A percentile compares a stretch with the other conserved stretches of the same genome.
These are phyloP conservation scores for Vitis rotundifolia DNA, from an alignment of 164 flowering plant species.

Conservation along the genomic window DNA sequence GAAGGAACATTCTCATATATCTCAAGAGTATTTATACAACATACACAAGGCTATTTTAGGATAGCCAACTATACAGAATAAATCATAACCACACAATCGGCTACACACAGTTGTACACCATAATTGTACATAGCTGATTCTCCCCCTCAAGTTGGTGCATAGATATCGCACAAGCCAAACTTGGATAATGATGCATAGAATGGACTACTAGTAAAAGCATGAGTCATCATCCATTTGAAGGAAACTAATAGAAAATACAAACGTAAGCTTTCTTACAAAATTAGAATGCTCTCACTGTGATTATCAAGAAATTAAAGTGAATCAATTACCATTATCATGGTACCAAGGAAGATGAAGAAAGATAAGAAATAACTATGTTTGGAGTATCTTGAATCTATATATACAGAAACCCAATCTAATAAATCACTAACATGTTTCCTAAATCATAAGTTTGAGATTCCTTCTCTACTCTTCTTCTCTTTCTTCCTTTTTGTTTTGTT, in stretches of 20 bases:
- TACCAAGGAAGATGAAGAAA: background rate
- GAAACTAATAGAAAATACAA: background rate
- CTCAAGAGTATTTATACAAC: no score
- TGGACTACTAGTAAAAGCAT: no score
- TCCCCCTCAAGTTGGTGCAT: no score
- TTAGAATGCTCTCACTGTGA: background rate
- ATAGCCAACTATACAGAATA: no score
- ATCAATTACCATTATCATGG: background rate
- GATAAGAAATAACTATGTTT: background rate
- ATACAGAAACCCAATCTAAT: background rate
- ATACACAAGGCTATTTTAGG: no score
- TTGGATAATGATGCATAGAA: no score
- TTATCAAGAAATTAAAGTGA: background rate
- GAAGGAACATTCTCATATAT: no score
- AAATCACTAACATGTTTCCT: background rate
- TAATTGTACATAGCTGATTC: no score
- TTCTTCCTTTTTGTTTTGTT: background rate
- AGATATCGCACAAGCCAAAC: no score
- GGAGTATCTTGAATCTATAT: background rate
- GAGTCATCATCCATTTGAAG: background rate
- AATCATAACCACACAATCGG: no score
- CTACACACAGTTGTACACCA: no score
- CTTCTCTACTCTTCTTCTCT: background rate
- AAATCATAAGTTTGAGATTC: background rate
- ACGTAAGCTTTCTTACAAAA: no score